phyloP scores from a whole-genome alignment of 208 protist species.

The Leishmania amazonensis region DNA sequence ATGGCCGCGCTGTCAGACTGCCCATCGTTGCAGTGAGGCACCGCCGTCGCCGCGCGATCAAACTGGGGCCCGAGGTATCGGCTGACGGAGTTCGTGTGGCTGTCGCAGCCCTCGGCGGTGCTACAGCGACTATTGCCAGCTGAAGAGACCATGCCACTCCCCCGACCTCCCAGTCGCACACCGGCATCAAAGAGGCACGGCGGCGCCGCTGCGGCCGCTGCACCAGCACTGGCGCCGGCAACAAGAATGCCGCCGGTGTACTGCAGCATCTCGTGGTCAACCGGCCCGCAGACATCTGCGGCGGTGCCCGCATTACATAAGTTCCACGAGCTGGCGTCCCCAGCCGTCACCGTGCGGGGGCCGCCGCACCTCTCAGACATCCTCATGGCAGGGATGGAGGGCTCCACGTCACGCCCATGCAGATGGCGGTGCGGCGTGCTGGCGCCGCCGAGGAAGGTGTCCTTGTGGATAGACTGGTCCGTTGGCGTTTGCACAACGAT shows the following conservation, averaged over 20 bases:
- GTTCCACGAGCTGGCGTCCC: background rate
- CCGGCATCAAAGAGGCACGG: background rate
- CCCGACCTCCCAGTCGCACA: background rate
- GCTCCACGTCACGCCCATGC: background rate
- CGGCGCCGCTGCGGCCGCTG: background rate
- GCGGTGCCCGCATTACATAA: background rate
- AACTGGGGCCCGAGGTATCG: slow-evolving; percentile 25
- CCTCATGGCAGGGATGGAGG: background rate
- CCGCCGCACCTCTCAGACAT: background rate
- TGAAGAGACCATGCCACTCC: background rate
- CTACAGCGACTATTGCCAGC: slow-evolving; percentile 8
- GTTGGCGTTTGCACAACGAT: slow-evolving; percentile 14
- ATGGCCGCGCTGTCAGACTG: background rate
- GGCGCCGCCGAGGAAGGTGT: slow-evolving; percentile 9
- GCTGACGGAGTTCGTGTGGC: slow-evolving; percentile 8
- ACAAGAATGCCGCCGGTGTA: slow-evolving; percentile 4
- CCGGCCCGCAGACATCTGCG: background rate
- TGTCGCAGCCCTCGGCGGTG: slow-evolving; percentile 14
- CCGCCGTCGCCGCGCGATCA: slow-evolving; percentile 13
- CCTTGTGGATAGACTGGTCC: slow-evolving; percentile 22
- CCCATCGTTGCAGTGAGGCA: background rate
- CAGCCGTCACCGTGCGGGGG: background rate
- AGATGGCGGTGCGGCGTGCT: slow-evolving; percentile 25
- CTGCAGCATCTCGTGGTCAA: slow-evolving; percentile 11
- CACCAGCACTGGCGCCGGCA: background rate